Evolutionary conservation across 1,139 yeast genomes (phyloP), one percentile per base, ranked within the genome.

Genomic region (Yamadazyma atmosphaerica): DNA sequence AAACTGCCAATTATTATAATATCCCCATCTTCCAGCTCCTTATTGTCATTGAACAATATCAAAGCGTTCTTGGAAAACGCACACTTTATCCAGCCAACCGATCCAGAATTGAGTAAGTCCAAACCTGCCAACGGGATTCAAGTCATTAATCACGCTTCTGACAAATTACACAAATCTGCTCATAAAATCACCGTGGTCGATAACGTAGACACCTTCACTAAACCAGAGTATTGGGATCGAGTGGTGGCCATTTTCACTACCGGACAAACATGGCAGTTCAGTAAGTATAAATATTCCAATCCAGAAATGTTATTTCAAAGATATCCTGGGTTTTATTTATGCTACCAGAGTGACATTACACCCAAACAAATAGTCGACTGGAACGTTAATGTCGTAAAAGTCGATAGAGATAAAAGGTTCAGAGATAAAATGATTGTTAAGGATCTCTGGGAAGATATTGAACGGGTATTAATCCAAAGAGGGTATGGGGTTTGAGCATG

Each of bases 221-320:
- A 89, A 56, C 96, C 96, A 3, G 98, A 92, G 56, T 89, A 94
- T 62, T 92, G 99, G 99, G 88, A 84, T 53, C 75, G 98, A 42
- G 97, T 94, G 1, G 86, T 92, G 35, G 98, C 96, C 0, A 87
- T 92, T 21, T 86, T 92, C 65, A 92, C 96, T 12, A 92, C 98
- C 2, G 98, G 99, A 13, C 98, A 92, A 65, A 75, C 83, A 38
- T 92, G 99, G 99, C 99, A 92, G 64, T 87, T 92, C 63, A 79
- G 86, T 53, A 81, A 83, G 52, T 92, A 92, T 62, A 86, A 84
- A 55, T 86, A 89, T 78, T 74, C 82, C 26, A 80, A 83, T 43
- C 97, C 98, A 1, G 81, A 85, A 44, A 70, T 72, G 29, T 69
- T 92, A 47, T 94, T 92, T 61, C 95, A 86, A 54, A 81, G 80